These are phyloP conservation scores for Megacollybia marginata DNA, from an alignment of 768 basidiomycete species.

Conservation along the genomic window DNA sequence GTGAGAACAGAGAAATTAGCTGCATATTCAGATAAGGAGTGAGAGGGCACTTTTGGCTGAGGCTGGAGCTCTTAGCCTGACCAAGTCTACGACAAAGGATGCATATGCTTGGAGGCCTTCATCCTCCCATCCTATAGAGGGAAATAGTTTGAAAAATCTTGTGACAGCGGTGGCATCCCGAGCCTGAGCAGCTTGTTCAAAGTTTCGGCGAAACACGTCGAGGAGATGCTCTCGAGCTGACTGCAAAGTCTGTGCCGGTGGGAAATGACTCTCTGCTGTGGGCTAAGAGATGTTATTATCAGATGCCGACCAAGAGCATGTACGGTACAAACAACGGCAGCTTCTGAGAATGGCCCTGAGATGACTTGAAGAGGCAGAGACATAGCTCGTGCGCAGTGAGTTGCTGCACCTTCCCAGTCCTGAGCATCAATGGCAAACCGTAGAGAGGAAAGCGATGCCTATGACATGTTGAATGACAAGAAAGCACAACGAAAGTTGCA, in stretches of 20 bases:
- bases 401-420: constrained; percentile 94
- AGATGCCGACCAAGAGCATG: constrained; percentile 4
- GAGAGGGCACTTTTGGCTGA: constrained; percentile 69
- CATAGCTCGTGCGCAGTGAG: constrained; percentile 90
- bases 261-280: constrained; percentile 78
- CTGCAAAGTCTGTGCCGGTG: constrained; percentile 79
- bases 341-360: constrained; percentile 78
- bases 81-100: constrained; percentile 86
- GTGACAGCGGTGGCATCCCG: constrained; percentile 84
- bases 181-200: constrained; percentile 71
- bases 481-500: background rate
- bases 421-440: constrained; percentile 75
- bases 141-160: constrained; percentile 96
- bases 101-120: constrained; percentile 92
- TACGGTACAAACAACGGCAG: constrained; percentile 64
- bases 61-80: constrained; percentile 68
- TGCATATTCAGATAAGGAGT: constrained; percentile 4
- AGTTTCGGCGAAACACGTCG: constrained; percentile 69
- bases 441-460: constrained; percentile 34
- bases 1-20: constrained; percentile 7
- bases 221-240: constrained; percentile 70
- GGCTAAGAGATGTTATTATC: constrained; percentile 47
- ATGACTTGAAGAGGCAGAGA: constrained; percentile 71
- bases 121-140: constrained; percentile 87
- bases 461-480: constrained; percentile 2